phyloP scores from a whole-genome alignment of 345 rosid genomes.

The Boechera stricta region DNA sequence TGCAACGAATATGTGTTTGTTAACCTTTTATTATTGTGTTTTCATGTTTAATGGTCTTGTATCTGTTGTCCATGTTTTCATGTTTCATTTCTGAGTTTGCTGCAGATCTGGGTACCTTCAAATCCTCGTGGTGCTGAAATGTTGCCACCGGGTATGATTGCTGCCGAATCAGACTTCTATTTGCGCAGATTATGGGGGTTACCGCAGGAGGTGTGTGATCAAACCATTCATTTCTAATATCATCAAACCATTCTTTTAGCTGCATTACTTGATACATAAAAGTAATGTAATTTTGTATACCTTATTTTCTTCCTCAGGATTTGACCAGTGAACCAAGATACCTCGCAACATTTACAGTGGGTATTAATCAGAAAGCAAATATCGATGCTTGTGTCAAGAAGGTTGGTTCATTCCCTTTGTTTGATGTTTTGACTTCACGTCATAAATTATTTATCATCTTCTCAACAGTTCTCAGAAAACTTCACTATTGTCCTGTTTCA shows the following conservation, averaged over 20 bases:
- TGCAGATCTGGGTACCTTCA: slow-evolving; percentile 92
- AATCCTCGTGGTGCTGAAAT: slow-evolving; percentile 97
- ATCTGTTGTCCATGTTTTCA: slow-evolving; percentile 32
- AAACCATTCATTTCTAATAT: not conserved
- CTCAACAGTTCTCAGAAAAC: slow-evolving; percentile 80
- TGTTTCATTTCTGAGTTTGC: slow-evolving; percentile 33
- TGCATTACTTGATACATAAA: slow-evolving; percentile 32
- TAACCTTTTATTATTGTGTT: slow-evolving; percentile 13
- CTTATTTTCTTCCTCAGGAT: slow-evolving; percentile 61
- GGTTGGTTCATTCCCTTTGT: slow-evolving; percentile 53
- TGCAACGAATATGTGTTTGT: slow-evolving; percentile 12
- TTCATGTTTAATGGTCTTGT: not conserved
- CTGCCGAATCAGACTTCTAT: slow-evolving; percentile 85
- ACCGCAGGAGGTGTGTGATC: slow-evolving; percentile 77
- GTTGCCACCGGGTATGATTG: slow-evolving; percentile 84
- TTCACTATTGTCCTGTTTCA: slow-evolving; percentile 93
- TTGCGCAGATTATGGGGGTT: slow-evolving; percentile 89
- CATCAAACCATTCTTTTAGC: not conserved
- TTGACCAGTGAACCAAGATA: slow-evolving; percentile 68
- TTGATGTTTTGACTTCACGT: slow-evolving; percentile 7
- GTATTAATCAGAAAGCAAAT: slow-evolving; percentile 70
- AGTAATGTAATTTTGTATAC: not conserved
- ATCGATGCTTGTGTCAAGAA: slow-evolving; percentile 87
- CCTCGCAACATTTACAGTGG: slow-evolving; percentile 94
- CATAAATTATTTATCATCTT: slow-evolving; percentile 35